These are phyloP conservation scores for Arachis hypogaea DNA, from an alignment of 306 rosid genomes.

Conservation along the genomic window DNA sequence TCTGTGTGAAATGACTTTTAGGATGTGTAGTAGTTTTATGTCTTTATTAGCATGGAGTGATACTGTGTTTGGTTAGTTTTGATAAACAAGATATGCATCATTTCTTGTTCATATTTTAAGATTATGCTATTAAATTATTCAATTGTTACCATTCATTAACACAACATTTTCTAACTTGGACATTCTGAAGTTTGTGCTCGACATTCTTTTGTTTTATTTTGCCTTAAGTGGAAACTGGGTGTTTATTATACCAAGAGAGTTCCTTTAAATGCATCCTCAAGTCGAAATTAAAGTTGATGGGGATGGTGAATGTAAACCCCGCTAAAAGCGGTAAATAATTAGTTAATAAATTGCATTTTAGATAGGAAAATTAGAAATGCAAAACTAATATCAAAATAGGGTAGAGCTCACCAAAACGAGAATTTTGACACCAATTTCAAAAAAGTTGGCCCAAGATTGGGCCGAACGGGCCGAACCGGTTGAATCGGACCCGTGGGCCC, in stretches of 20 bases:
- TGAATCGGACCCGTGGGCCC: no score
- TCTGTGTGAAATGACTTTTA: no score
- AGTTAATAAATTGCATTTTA: no score
- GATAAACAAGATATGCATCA: slow-evolving; percentile 25
- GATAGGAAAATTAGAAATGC: no score
- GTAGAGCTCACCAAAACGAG: no score
- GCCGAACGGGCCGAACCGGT: no score
- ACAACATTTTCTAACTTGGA: neutral
- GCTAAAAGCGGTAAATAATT: no score
- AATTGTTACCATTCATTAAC: slow-evolving; percentile 10
- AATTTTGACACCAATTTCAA: no score
- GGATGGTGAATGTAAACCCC: no score
- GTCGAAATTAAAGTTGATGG: neutral
- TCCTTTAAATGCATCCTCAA: slow-evolving; percentile 17
- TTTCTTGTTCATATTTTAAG: slow-evolving; percentile 22
- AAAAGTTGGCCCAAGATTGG: no score
- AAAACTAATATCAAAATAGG: no score
- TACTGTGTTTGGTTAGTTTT: neutral
- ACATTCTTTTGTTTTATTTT: slow-evolving; percentile 25
- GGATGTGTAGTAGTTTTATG: no score
- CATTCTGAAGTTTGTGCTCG: neutral
- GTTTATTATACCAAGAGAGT: neutral
- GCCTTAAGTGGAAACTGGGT: slow-evolving; percentile 4
- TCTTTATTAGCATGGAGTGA: neutral
- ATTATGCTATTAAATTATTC: slow-evolving; percentile 3